Base-by-base conservation (phyloP, 352 stramenopile genomes). In the Phytophthora quininea region DNA sequence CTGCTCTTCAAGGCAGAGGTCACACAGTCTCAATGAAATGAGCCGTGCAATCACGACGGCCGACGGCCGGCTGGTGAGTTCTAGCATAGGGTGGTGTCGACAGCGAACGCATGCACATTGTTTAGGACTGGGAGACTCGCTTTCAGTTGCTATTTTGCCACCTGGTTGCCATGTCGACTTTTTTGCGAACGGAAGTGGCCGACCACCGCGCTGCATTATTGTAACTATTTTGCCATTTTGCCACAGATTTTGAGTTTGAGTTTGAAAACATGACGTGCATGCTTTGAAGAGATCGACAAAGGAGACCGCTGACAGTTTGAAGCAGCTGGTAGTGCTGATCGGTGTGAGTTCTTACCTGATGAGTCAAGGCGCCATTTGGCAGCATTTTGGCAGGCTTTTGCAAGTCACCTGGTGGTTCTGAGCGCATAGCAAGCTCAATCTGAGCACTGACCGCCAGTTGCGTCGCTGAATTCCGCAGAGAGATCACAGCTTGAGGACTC, bases 391-490 rank as follows among this genome's bases (percentile, higher is more conserved):
- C 45, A 59, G 52, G 4, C 4, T 71, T 31, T 67, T 32, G 48
- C 49, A 31, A 58, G 38, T 27, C 65, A 73, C 59, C 49, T 73
- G 65, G 59, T 24, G 15, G 62, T 73, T 73, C 65, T 69, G 59
- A 35, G 65, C 54, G 50, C 54, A 54, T 30, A 62, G 56, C 46
- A 54, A 57, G 43, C 58, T 65, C 53, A 61, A 61, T 29, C 32
- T 64, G 48, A 55, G 53, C n/a, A 31, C 59, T 54, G 40, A 43
- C 52, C 59, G 12, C 42, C 10, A 56, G 58, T 61, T 60, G 58
- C 59, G 46, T 60, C 54, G n/a, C 62, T 64, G 62, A 59, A 15
- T 1, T 53, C 8, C n/a, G 19, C 19, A 38, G n/a, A 19, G 29
- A 53, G 47, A 50, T 27, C 38, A 68, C 53, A 57, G 40, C 40